Evolutionary conservation across 345 rosid species (phyloP), one percentile per base, ranked within the genome.

Genomic region (Camelina hispida): DNA sequence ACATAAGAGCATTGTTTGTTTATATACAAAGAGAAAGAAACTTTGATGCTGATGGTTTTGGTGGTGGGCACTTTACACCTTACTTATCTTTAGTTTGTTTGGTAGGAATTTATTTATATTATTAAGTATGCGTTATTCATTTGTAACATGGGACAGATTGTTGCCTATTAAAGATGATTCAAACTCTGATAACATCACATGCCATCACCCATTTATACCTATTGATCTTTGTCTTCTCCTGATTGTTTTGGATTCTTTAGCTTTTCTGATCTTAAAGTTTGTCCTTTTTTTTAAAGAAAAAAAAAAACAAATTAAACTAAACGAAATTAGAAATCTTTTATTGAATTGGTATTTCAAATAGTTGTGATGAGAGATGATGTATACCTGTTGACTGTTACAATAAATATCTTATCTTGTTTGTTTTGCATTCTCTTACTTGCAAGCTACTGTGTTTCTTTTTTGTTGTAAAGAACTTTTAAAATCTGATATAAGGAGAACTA

Each of bases 171-270:
- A 37, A 63, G 48, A 71, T 55, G 46, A 76, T 62, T 38, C 60
- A 38, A 17, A 50, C 76, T 77, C 54, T 70, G 65, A 9, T 57
- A 17, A 40, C 67, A 71, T 65, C 80, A 77, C 77, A 65, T 77
- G 76, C 68, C 46, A 46, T 43, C 54, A 34, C 56, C 76, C 55
- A 64, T 48, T 48, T 11, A 14, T 71, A 32, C 68, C 30, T 50
- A 58, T 65, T 71, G 77, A 77, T 77, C 56, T 57, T 77, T 77
- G 72, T 71, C 76, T 57, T 77, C 72, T 77, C 72, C 30, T 54
- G 66, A 48, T 71, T 71, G 67, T 64, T 56, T 77, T 64, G 71
- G 71, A 47, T 71, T 71, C 67, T 57, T 64, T 64, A 56, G 67
- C 40, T 71, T 65, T 64, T 20, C 18, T 57, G 67, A 48, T 76